These are phyloP conservation scores for Agaricus subrufescens DNA, from an alignment of 768 basidiomycete genomes.

Conservation along the genomic window DNA sequence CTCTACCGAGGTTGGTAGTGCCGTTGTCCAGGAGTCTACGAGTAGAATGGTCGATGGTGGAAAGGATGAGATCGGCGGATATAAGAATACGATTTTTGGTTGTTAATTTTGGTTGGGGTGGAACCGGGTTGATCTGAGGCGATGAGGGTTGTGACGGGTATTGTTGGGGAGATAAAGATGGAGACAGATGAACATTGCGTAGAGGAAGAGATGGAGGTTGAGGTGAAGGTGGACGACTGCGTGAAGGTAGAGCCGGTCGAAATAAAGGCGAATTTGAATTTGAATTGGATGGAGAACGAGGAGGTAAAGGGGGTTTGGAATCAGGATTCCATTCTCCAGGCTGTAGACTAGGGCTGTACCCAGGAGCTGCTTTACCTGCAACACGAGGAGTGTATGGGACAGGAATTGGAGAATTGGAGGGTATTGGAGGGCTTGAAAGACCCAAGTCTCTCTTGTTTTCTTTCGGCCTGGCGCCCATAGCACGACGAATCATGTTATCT, in stretches of 20 bases:
- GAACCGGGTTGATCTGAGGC: conserved; percentile 16
- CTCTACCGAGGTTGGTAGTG: conserved; percentile 40
- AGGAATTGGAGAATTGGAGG: conserved; percentile 17
- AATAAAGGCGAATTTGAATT: not conserved
- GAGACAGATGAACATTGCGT: not conserved
- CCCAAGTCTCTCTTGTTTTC: conserved; percentile 15
- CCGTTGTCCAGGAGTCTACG: conserved; percentile 48
- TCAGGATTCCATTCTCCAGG: not conserved
- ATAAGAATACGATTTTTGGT: conserved; percentile 48
- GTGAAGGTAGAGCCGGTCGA: not conserved
- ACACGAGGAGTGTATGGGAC: conserved; percentile 11
- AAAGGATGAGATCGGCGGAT: conserved; percentile 61
- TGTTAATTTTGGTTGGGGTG: conserved; percentile 33
- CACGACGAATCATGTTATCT: conserved; percentile 53
- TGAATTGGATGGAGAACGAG: not conserved
- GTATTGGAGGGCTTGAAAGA: conserved; percentile 12
- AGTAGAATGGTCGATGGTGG: conserved; percentile 57
- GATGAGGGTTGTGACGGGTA: conserved; percentile 17
- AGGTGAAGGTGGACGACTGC: not conserved
- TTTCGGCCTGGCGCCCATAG: conserved; percentile 44
- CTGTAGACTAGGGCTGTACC: not conserved
- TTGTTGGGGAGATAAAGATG: not conserved
- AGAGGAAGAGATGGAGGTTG: conserved; percentile 5
- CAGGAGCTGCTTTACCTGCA: conserved; percentile 13
- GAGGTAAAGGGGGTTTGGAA: conserved; percentile 7